A percentile compares a stretch with the other conserved stretches of the same genome.
These are phyloP conservation scores for Amylostereum areolatum DNA, from an alignment of 1,284 basidiomycete genomes.

Conservation along the genomic window DNA sequence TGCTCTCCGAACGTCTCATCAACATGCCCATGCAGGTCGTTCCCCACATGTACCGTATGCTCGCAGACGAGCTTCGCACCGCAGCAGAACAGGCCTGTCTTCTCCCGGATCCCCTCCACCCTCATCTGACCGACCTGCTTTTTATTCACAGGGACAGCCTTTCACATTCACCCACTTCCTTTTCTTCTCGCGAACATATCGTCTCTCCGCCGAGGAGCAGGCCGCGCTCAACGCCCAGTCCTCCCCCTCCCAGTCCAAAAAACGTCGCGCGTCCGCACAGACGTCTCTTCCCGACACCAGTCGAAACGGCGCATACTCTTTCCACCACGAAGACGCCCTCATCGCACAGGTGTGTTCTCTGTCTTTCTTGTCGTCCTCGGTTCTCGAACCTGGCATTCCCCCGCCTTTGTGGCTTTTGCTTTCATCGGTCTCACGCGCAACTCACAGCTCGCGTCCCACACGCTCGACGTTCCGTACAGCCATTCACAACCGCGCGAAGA, in stretches of 20 bases:
- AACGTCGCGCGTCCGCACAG: constrained; percentile 22
- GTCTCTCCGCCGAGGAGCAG: constrained; percentile 57
- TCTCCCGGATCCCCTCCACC: constrained; percentile 1
- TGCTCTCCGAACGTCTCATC: constrained; percentile 81
- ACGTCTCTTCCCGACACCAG: constrained; percentile 23
- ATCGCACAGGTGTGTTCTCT: constrained; percentile 53
- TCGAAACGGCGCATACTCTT: constrained; percentile 55
- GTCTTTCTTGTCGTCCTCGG: constrained; percentile 2
- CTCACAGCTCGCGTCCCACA: constrained; percentile 61
- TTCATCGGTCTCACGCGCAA: too few species aligned
- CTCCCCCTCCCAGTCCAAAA: constrained; percentile 32
- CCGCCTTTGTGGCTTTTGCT: too few species aligned
- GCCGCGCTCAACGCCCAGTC: constrained; percentile 29
- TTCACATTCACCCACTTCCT: constrained; percentile 70
- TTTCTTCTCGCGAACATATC: constrained; percentile 72
- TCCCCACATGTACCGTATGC: constrained; percentile 86
- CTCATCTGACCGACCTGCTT: constrained; percentile 1
- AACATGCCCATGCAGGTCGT: constrained; percentile 92
- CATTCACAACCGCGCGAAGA: constrained; percentile 56
- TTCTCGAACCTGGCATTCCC: constrained; percentile 5
- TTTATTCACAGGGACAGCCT: constrained; percentile 46
- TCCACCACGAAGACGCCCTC: constrained; percentile 83
- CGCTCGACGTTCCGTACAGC: constrained; percentile 63
- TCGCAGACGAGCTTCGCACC: constrained; percentile 72
- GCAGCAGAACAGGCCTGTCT: constrained; percentile 56